Evolutionary conservation across 2,329 filamentous ascomycete species (phyloP), one percentile per base, ranked within the genome.

Genomic region (Orbilia ellipsospora): DNA sequence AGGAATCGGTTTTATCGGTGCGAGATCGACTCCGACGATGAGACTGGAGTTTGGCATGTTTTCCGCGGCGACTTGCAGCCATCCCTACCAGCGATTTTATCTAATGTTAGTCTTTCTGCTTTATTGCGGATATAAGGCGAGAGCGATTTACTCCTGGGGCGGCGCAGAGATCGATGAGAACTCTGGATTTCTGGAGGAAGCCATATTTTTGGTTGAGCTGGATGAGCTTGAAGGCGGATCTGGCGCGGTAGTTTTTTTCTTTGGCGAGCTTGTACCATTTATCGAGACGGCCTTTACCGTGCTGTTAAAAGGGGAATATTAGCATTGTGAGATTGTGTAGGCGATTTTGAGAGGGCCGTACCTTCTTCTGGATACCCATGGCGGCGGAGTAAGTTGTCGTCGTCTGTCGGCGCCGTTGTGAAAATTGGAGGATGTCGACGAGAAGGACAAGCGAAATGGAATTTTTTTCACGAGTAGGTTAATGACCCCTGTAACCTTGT

Each of bases 221-320:
- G 79, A 99, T 94, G 80, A 99, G 85, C 85, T 99, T 99, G 88
- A 98, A 98, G 68, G 95, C 94, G 80, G 95, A 94, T 87, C 95
- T 89, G 77, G 95, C 94, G 81, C 95, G 88, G 82, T 97, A 99
- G 77, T 95, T 95, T 84, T 97, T 98, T 83, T 99, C 95, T 84
- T 99, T 99, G 77, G 95, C 95, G 80, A 98, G 90, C 82, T 94
- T 94, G 85, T 98, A 99, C 92, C 94, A 98, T 84, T 98, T 97
- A 84, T 99, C 95, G 81, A 97, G 87, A 88, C 94, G 94, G 83
- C 94, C 94, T 86, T 98, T 98, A 85, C 93, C 94, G 85, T 97
- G 92, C 88, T 88, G 78, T 68, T 74, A 28, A 69, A n/a, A 57
- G 48, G 48, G 72, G 64, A 69, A 18, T 54, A 12, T 78, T 82